phyloP scores from a whole-genome alignment of 2,329 filamentous ascomycete genomes.

The Trichoderma sp. region DNA sequence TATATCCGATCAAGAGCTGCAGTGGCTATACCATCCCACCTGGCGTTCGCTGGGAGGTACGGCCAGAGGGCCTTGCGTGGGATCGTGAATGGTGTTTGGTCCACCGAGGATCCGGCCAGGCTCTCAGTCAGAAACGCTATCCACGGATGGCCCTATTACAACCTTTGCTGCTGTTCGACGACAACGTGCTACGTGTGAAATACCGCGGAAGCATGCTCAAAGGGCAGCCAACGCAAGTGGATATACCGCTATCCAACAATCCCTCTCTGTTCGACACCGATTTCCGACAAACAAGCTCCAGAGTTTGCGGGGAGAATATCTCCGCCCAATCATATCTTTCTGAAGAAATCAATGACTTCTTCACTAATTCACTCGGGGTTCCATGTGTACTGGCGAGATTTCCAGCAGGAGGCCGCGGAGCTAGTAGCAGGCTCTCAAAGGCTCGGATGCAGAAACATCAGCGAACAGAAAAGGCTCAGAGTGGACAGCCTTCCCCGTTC shows the following conservation, averaged over 20 bases:
- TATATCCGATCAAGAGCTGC: constrained; percentile 96
- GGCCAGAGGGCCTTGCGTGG: constrained; percentile 82
- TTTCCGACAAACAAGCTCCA: constrained; percentile 51
- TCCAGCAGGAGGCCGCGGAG: constrained; percentile 62
- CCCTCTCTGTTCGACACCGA: constrained; percentile 53
- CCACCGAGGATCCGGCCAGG: constrained; percentile 79
- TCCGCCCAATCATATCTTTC: constrained; percentile 68
- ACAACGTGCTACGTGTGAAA: constrained; percentile 62
- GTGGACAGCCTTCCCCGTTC: constrained; percentile 52
- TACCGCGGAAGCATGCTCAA: constrained; percentile 39
- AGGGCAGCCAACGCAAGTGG: constrained; percentile 39
- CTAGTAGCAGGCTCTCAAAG: constrained; percentile 67
- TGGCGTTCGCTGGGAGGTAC: constrained; percentile 69
- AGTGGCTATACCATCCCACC: constrained; percentile 70
- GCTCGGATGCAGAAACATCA: constrained; percentile 64
- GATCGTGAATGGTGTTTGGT: constrained; percentile 96
- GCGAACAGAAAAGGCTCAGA: constrained; percentile 24
- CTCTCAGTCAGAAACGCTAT: constrained; percentile 84
- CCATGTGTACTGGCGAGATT: constrained; percentile 84
- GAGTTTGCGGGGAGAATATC: constrained; percentile 81
- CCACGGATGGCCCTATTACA: constrained; percentile 83
- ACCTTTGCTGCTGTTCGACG: constrained; percentile 69
- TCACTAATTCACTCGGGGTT: constrained; percentile 70
- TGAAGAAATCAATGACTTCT: constrained; percentile 67
- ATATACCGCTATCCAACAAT: constrained; percentile 66